Evolutionary conservation across 371 early-diverging fungal genomes (phyloP), one percentile per base, ranked within the genome.

Genomic region (Choanephora cucurbitarum): DNA sequence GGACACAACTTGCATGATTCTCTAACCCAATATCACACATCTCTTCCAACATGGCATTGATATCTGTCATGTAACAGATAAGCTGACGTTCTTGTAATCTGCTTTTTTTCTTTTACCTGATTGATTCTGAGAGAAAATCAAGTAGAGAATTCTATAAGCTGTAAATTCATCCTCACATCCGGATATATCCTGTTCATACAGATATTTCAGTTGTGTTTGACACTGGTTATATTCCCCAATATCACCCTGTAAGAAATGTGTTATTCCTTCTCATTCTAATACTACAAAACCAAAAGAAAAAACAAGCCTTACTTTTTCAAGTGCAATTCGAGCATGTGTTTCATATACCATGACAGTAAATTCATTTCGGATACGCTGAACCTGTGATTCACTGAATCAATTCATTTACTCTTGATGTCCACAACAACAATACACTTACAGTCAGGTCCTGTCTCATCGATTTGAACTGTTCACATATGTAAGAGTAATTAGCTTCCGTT

Each of bases 181-280:
- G 10, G 74, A 65, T 17, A 91, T 71, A 23, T 83, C 82, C 45
- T 82, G 67, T 34, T 79, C 70, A 61, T 96, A 97, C n/a, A 98
- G 75, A 40, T 88, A 83, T 58, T 91, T 93, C 34, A 98, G 71
- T 69, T 97, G 96, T 2, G 93, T 92, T 72, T 95, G 95, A 66
- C 98, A 98, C 67, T 96, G 96, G 64, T 98, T 97, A 67, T 89
- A 98, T 75, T 98, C 97, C 44, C 96, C 96, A 19, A 97, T 73
- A 70, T 98, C 98, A 34, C 91, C 85, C 90, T 92, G 50, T 17
- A 55, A 40, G 50, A n/a, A 40, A 15, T 2, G 11, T 28, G 6
- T 39, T 19, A 14, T 8, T 1, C 4, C 13, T 41, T 23, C n/a
- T n/a, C n/a, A n/a, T 5, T 15, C 44, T 23, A 24, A 19, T 41